Percentiles rank a stretch among this genome's conserved stretches.
Evolutionary conservation across 768 basidiomycete species (phyloP).

Genomic region (Suillus alpinus): DNA sequence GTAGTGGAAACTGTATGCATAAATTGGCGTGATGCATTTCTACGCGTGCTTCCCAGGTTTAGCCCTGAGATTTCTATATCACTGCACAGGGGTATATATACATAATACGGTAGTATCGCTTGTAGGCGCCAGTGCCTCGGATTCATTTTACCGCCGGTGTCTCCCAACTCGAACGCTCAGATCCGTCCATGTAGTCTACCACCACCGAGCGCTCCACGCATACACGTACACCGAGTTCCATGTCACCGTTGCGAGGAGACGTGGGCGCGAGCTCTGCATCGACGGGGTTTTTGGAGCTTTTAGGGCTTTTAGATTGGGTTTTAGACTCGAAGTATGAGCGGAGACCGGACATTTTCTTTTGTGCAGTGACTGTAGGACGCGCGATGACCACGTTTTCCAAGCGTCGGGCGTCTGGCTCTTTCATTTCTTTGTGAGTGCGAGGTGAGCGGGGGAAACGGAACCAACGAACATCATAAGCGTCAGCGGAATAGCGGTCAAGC

Average conservation of each 20-base stretch:
- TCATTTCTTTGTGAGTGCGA: not conserved
- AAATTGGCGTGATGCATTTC: too few relatives aligned
- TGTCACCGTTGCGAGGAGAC: not conserved
- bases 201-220: not conserved
- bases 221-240: not conserved
- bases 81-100: too few relatives aligned
- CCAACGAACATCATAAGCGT: not conserved
- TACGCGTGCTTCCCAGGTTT: too few relatives aligned
- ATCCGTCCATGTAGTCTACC: not conserved
- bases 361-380: not conserved
- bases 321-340: not conserved
- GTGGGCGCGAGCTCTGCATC: not conserved
- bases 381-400: not conserved
- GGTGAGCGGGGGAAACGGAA: not conserved
- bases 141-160: not conserved
- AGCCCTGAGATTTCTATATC: not conserved
- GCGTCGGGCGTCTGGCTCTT: not conserved
- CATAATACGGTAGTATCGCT: too few relatives aligned
- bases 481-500: not conserved
- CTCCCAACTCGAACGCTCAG: not conserved
- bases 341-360: not conserved
- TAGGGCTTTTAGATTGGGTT: not conserved
- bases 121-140: not conserved
- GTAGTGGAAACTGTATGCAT: too few relatives aligned
- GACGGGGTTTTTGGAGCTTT: not conserved